Percentiles rank a stretch among this genome's conserved stretches.
phyloP scores from a whole-genome alignment of 129 eudicot species.

The Helianthus annuus region DNA sequence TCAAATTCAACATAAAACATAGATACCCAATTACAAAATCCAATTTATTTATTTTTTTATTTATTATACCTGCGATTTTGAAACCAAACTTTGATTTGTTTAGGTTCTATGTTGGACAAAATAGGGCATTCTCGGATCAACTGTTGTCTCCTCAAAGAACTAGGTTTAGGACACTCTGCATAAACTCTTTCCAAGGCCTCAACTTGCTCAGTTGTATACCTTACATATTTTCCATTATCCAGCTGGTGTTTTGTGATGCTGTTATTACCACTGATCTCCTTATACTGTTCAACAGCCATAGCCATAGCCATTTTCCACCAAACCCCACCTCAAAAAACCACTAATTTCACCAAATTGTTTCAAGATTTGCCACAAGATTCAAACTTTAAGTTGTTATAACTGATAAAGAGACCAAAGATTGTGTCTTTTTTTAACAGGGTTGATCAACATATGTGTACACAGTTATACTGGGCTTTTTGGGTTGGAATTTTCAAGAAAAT shows the following conservation, averaged over 20 bases:
- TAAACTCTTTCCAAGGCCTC: slow-evolving; percentile 93
- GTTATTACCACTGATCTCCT: slow-evolving; percentile 43
- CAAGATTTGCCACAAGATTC: not conserved
- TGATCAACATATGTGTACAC: too few species aligned
- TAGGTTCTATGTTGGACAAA: slow-evolving; percentile 87
- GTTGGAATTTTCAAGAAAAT: not conserved
- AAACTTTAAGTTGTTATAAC: too few species aligned
- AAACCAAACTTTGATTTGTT: slow-evolving; percentile 98
- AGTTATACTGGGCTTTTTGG: too few species aligned
- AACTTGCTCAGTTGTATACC: slow-evolving; percentile 93
- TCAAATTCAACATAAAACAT: slow-evolving; percentile 2
- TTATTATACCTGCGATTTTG: slow-evolving; percentile 68
- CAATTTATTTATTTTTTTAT: too few species aligned
- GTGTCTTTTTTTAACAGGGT: too few species aligned
- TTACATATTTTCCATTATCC: slow-evolving; percentile 81
- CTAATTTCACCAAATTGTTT: not conserved
- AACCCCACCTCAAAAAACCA: not conserved
- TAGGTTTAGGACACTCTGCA: slow-evolving; percentile 86
- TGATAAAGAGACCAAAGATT: too few species aligned
- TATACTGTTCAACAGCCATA: slow-evolving; percentile 51
- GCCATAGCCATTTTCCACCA: slow-evolving; percentile 53
- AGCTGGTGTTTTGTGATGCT: slow-evolving; percentile 56
- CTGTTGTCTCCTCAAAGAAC: slow-evolving; percentile 85
- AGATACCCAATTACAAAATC: slow-evolving; percentile 10
- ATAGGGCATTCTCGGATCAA: slow-evolving; percentile 84